Percentiles rank a stretch among this genome's conserved stretches.
Evolutionary conservation across 83 land plant genomes (phyloP).

Genomic region (Thuja plicata): DNA sequence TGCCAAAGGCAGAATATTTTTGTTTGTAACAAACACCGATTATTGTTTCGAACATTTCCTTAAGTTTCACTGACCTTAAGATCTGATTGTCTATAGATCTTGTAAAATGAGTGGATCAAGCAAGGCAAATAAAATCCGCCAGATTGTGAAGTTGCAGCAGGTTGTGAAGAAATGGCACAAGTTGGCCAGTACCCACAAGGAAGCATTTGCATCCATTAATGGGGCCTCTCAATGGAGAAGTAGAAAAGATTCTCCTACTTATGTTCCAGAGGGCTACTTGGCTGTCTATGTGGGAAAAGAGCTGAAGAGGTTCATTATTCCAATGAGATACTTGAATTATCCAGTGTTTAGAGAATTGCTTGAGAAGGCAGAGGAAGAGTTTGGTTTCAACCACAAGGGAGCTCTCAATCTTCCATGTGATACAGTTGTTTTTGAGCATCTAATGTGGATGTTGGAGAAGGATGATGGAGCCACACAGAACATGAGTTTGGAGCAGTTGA

Average conservation of each 20-base stretch:
- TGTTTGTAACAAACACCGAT: no score
- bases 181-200: slow-evolving; percentile 13
- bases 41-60: background rate
- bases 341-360: slow-evolving; percentile 37
- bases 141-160: slow-evolving; percentile 13
- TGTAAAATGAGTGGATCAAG: slow-evolving; percentile 1
- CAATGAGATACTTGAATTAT: slow-evolving; percentile 44
- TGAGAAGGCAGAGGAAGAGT: slow-evolving; percentile 62
- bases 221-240: background rate
- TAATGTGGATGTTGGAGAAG: slow-evolving; percentile 41
- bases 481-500: slow-evolving; percentile 15
- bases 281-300: slow-evolving; percentile 58
- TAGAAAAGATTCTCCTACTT: background rate
- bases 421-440: slow-evolving; percentile 45
- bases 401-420: slow-evolving; percentile 52
- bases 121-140: slow-evolving; percentile 14
- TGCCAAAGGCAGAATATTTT: no score
- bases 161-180: slow-evolving; percentile 15
- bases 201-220: background rate
- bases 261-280: slow-evolving; percentile 43
- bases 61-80: background rate
- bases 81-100: background rate
- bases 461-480: slow-evolving; percentile 1
- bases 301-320: slow-evolving; percentile 55
- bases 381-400: slow-evolving; percentile 60